Base-by-base conservation (phyloP, 164 flowering plant genomes). In the Magnolia kwangsiensis region DNA sequence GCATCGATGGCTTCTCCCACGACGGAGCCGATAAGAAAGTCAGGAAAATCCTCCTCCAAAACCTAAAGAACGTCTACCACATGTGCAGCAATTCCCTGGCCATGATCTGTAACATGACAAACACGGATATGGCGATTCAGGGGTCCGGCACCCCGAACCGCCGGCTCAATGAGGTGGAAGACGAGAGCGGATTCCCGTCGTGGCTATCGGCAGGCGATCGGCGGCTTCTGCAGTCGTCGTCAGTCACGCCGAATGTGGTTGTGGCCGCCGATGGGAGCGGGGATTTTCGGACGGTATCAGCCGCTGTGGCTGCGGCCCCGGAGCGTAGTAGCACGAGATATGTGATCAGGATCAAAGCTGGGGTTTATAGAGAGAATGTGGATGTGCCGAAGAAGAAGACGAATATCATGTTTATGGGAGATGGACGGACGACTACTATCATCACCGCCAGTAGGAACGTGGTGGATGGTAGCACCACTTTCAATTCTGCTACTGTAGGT, bases 191-290 rank as follows among this genome's bases (percentile, higher is more conserved):
- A 61, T 92, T 91, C 84, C 98, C 97, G 21, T 71, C 77, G 74
- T 96, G 98, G 99, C 71, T 95, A 82, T 89, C 94, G 2, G 88
- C 79, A 0, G 95, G 86, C 0, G 97, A 93, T 65, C 78, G 97
- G 79, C 63, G 84, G 82, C 78, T 91, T 72, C 77, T 94, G 82
- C 95, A 92, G 82, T 75, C 90, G 13, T 50, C 87, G 0, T 0
- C 88, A 2, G 88, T 88, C 81, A 83, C 81, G 16, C 84, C 96
- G 0, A 73, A 92, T 80, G 91, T 82, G 75, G 89, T 86, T 21
- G 99, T 93, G 79, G 96, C 98, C 23, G 95, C 94, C 0, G 99
- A 92, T 70, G 99, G 99, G 1, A 91, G 94, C 20, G 99, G 99
- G 23, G 63, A 91, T 58, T 85, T 72, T 71, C 77, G 50, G 81